These are phyloP conservation scores for Metschnikowia vanudenii DNA, from an alignment of 805 yeast genomes.

Conservation along the genomic window DNA sequence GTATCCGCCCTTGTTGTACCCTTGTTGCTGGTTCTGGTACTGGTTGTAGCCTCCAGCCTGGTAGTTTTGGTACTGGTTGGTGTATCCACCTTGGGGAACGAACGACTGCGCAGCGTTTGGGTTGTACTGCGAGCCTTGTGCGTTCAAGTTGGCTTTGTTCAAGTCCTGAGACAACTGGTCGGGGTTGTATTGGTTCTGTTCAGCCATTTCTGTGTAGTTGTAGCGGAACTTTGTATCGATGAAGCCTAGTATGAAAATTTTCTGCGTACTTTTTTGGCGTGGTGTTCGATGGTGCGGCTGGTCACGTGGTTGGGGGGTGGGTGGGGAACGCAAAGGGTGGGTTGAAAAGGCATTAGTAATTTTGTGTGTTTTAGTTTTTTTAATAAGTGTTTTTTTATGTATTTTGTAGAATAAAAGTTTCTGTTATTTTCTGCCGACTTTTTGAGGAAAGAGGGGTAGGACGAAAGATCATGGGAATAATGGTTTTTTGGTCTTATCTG, in stretches of 20 bases:
- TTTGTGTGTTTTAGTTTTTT: too few species aligned
- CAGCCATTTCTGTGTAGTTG: slow-evolving; percentile 13
- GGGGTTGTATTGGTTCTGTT: slow-evolving; percentile 29
- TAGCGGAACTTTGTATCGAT: background rate
- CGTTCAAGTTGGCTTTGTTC: slow-evolving; percentile 41
- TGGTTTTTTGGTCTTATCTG: too few species aligned
- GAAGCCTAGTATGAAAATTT: slow-evolving; percentile 5
- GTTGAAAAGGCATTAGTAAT: too few species aligned
- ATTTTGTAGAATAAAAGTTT: too few species aligned
- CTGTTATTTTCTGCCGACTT: too few species aligned
- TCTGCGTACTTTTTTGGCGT: slow-evolving; percentile 1
- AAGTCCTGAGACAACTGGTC: slow-evolving; percentile 46
- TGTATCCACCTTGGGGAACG: slow-evolving; percentile 42
- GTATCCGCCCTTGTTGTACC: slow-evolving; percentile 13
- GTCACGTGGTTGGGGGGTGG: slow-evolving; percentile 5
- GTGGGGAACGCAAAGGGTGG: background rate
- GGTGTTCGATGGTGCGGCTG: slow-evolving; percentile 5
- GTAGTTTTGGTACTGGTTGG: slow-evolving; percentile 15
- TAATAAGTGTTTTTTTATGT: too few species aligned
- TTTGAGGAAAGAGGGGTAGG: too few species aligned
- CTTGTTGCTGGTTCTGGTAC: slow-evolving; percentile 14
- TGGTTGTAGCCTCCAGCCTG: slow-evolving; percentile 11
- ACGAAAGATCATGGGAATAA: too few species aligned
- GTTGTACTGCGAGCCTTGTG: slow-evolving; percentile 35
- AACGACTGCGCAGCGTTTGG: slow-evolving; percentile 51